Evolutionary conservation across 2,329 filamentous ascomycete species (phyloP).

Genomic region (Coniochaeta pulveracea): DNA sequence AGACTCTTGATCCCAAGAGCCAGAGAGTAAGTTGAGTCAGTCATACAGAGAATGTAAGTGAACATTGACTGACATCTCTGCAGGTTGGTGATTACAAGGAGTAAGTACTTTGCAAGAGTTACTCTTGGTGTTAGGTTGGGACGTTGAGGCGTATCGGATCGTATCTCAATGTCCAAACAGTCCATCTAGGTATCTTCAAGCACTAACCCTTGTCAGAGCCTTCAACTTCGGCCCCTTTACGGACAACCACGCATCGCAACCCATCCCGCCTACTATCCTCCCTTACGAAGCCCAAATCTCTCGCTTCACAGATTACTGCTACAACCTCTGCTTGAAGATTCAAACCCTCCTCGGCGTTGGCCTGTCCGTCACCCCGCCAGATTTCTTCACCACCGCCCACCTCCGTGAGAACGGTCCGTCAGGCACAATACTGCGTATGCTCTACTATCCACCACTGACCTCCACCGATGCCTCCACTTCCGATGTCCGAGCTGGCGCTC

Average conservation of each 20-base stretch:
- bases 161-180: no score
- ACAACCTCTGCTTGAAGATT: constrained; percentile 59
- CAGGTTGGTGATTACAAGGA: constrained; percentile 82
- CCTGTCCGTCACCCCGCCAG: constrained; percentile 46
- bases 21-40: constrained; percentile 49
- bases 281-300: constrained; percentile 49
- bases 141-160: no score
- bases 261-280: constrained; percentile 55
- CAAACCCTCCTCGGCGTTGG: constrained; percentile 70
- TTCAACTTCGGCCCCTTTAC: constrained; percentile 84
- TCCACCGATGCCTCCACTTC: constrained; percentile 26
- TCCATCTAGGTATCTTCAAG: no score
- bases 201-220: constrained; percentile 39
- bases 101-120: constrained; percentile 41
- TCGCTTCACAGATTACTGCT: constrained; percentile 60
- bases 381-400: constrained; percentile 46
- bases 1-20: constrained; percentile 74
- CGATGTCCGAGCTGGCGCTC: constrained; percentile 79
- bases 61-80: constrained; percentile 1
- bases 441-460: constrained; percentile 56
- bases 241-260: constrained; percentile 60
- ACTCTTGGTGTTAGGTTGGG: no score
- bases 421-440: constrained; percentile 53
- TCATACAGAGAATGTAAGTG: not conserved
- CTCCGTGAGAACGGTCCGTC: constrained; percentile 31